Base-by-base conservation (phyloP, 2,329 filamentous ascomycete genomes). In the Colletotrichum cuscutae region DNA sequence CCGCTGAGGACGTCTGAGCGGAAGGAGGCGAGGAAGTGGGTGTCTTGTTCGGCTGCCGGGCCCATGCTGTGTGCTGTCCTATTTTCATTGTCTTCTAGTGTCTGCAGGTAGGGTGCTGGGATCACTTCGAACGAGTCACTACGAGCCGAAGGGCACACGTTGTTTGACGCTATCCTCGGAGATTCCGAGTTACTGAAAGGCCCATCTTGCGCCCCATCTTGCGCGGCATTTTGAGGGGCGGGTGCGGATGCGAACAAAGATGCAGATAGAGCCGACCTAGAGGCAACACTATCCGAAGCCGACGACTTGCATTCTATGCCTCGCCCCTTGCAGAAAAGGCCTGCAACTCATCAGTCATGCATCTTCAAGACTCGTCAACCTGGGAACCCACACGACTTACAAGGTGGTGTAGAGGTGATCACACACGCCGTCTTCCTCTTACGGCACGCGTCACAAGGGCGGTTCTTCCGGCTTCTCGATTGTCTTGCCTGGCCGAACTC, bases 361-460 rank as follows among this genome's bases (percentile, higher is more conserved):
- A 64, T 72, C 24, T 11, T 24, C 11, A 6, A 35, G 13, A 3
- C 28, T 6, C 19, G 26, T 22, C 26, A 35, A 7, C 32, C 9
- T 15, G 6, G 24, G 71, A 53, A n/a, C 15, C n/a, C 19, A 49
- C 1, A 4, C 5, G 6, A 76, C 84, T 78, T 80, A 86, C 85
- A 86, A 70, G 84, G 85, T 63, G 84, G 84, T 70, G 81, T 78
- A 12, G 79, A 79, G 35, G 83, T 81, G 67, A 87, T 86, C 8
- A 86, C 81, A 75, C 85, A 86, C n/a, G 83, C 85, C 54, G 84
- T 86, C 78, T 86, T 86, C 22, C 85, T 79, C 59, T 79, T 79
- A 9, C 84, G 82, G 74, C 85, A 86, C 12, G 81, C 80, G 77
- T 86, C 85, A 72, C 85, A 87, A 2, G 85, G 85, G 30, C 84